A percentile compares a stretch with the other conserved stretches of the same genome.
These are phyloP conservation scores for Phaffia rhodozyma DNA, from an alignment of 1,284 basidiomycete species.

Conservation along the genomic window DNA sequence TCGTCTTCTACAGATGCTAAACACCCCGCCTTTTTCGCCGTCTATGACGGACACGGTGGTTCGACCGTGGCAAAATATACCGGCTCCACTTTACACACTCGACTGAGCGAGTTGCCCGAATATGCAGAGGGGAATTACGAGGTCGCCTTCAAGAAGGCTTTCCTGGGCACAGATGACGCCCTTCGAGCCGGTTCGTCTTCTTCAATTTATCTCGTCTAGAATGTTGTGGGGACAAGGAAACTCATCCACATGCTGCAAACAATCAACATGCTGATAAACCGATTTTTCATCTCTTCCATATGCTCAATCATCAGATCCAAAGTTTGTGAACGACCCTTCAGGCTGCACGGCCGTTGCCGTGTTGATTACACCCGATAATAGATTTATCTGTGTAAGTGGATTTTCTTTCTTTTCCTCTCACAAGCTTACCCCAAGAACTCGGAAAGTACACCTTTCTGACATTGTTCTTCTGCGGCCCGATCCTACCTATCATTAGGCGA, in stretches of 20 bases:
- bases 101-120: slow-evolving; percentile 57
- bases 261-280: not conserved
- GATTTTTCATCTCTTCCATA: slow-evolving; percentile 16
- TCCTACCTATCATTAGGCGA: slow-evolving; percentile 51
- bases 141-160: slow-evolving; percentile 72
- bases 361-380: slow-evolving; percentile 59
- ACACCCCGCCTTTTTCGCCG: slow-evolving; percentile 67
- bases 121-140: slow-evolving; percentile 61
- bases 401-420: slow-evolving; percentile 3
- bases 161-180: slow-evolving; percentile 90
- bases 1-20: slow-evolving; percentile 4
- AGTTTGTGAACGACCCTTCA: slow-evolving; percentile 79
- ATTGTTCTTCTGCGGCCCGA: not conserved
- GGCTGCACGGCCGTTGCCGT: slow-evolving; percentile 94
- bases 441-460: not conserved
- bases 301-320: slow-evolving; percentile 49
- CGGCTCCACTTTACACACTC: slow-evolving; percentile 75
- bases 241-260: not conserved
- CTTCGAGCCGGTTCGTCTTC: slow-evolving; percentile 58
- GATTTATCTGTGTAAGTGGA: slow-evolving; percentile 65
- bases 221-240: not conserved
- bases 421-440: not conserved
- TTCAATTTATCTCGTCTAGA: not conserved
- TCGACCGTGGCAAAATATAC: slow-evolving; percentile 81
- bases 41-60: slow-evolving; percentile 99